Evolutionary conservation across 1,139 yeast genomes (phyloP), one percentile per base, ranked within the genome.

Genomic region (Lodderomyces margitis): DNA sequence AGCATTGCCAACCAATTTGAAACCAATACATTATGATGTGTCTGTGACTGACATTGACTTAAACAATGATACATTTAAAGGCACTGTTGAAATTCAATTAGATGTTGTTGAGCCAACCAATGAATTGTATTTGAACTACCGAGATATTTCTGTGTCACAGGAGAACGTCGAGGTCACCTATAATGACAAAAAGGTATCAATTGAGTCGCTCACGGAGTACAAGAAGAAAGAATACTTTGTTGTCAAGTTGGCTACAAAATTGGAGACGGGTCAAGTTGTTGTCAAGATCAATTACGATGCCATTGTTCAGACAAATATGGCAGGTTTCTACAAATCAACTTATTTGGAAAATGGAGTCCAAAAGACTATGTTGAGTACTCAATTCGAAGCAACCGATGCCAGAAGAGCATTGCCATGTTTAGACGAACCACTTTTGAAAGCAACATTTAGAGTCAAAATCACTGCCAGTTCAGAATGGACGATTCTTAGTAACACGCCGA

Each of bases 331-430:
- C 68, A 79, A 92, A 57, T 86, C 95, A 5, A 77, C 80, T 31
- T 87, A 87, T 64, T 62, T 66, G 39, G 74, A 75, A 50, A 68
- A 81, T 41, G 89, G 86, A 8, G 72, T 71, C 46, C 72, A 76
- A 38, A 80, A 81, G 56, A 78, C 74, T 49, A 75, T 84, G 70
- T 83, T 87, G 37, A 80, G 91, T 30, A 86, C 95, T 35, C 95
- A 86, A 64, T 83, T 86, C 75, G 95, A 86, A 64, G 86, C 95
- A 25, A 83, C 91, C 21, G 91, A 85, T 59, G 88, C 91, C 40
- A 81, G 95, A 61, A 75, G 88, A 55, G 91, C 94, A 1, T 83
- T 86, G 66, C 95, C 95, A 14, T 84, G 87, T 57, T 78, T 83
- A 50, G 94, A 85, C 59, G 94, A 86, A 59, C 95, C 95, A 21